phyloP scores from a whole-genome alignment of 2,329 filamentous ascomycete species.

The Aspergillus persii region DNA sequence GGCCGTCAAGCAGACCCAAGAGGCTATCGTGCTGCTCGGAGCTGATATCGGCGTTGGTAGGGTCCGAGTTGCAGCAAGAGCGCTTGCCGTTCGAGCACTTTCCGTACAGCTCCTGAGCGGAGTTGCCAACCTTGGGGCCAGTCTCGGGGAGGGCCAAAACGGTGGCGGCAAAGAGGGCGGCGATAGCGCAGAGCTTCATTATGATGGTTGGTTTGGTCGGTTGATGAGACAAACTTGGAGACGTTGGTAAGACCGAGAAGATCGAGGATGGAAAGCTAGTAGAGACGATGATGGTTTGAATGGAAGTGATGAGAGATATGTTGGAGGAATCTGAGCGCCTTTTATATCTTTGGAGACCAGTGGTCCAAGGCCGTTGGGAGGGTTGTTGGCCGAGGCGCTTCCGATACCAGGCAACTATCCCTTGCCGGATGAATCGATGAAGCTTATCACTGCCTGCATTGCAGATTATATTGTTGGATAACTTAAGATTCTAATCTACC shows the following conservation, averaged over 20 bases:
- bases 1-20: slow-evolving; percentile 1
- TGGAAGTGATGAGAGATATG: slow-evolving; percentile 10
- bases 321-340: slow-evolving; percentile 1
- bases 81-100: neutral
- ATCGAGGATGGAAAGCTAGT: neutral
- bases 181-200: slow-evolving; percentile 29
- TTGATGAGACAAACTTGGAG: neutral
- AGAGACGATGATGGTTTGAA: slow-evolving; percentile 1
- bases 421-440: neutral
- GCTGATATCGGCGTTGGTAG: neutral
- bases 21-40: neutral
- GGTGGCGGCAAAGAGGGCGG: slow-evolving; percentile 24
- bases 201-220: slow-evolving; percentile 13
- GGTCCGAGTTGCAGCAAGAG: neutral
- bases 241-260: neutral
- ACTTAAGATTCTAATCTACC: neutral
- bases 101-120: neutral
- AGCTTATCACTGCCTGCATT: neutral
- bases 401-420: neutral
- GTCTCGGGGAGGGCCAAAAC: slow-evolving; percentile 15
- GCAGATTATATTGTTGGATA: neutral
- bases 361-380: neutral
- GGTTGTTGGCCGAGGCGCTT: neutral
- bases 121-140: neutral
- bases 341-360: slow-evolving; percentile 19